Conservation (phyloP, 2,329 filamentous ascomycete species). For the Beauveria brongniartii region DNA sequence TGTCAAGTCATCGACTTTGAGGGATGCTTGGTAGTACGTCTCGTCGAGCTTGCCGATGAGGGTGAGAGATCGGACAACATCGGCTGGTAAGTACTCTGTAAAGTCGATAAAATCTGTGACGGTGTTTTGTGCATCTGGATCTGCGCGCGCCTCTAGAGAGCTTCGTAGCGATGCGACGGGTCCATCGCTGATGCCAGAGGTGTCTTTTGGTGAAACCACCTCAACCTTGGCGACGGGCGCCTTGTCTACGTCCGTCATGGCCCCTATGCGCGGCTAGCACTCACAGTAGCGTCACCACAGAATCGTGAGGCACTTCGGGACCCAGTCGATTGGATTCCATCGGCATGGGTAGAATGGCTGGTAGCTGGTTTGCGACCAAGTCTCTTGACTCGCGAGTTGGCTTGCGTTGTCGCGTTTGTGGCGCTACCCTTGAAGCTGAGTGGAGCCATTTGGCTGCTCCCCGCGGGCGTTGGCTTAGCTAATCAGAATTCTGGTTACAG, state of each 20-base stretch:
- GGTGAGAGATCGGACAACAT: slow-evolving; percentile 57
- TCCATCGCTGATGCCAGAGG: slow-evolving; percentile 20
- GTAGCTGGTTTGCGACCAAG: neutral
- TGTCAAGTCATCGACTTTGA: slow-evolving; percentile 47
- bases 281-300: neutral
- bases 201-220: slow-evolving; percentile 28
- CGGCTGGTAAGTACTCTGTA: slow-evolving; percentile 60
- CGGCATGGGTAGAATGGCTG: neutral
- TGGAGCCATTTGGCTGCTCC: neutral
- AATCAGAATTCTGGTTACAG: neutral
- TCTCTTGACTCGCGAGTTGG: neutral
- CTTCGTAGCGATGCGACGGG: slow-evolving; percentile 16
- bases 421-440: neutral
- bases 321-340: neutral
- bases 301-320: neutral
- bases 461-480: neutral
- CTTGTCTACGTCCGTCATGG: slow-evolving; percentile 17
- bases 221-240: slow-evolving; percentile 21
- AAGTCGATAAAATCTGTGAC: slow-evolving; percentile 63
- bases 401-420: neutral
- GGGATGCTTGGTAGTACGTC: slow-evolving; percentile 47
- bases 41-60: slow-evolving; percentile 58
- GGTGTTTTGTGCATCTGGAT: slow-evolving; percentile 62
- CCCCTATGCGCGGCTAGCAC: neutral
- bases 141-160: slow-evolving; percentile 44